Evolutionary conservation across 2,329 filamentous ascomycete species (phyloP).

Genomic region (Scopulariopsis brevicaulis): DNA sequence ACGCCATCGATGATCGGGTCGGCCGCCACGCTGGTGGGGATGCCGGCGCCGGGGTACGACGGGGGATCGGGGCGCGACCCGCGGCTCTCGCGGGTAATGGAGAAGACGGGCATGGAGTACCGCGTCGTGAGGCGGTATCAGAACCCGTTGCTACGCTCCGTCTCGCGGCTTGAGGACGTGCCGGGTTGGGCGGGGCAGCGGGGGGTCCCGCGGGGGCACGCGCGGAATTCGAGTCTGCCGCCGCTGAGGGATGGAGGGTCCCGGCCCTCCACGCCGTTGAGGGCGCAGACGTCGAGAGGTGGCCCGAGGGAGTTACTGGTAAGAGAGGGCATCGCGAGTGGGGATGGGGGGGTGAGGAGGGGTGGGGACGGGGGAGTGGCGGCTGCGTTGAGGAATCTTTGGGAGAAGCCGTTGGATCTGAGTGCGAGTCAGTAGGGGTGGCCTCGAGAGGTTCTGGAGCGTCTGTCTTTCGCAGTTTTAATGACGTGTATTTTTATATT

Average conservation of each 20-base stretch:
- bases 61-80: constrained; percentile 41
- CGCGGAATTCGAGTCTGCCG: not conserved
- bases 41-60: constrained; percentile 36
- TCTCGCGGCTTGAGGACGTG: constrained; percentile 28
- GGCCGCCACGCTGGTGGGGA: constrained; percentile 11
- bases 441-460: not conserved
- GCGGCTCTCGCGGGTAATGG: constrained; percentile 51
- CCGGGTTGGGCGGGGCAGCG: not conserved
- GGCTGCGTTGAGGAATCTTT: constrained; percentile 43
- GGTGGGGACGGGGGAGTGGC: constrained; percentile 39
- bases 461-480: not conserved
- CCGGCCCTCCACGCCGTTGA: constrained; percentile 12
- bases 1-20: not conserved
- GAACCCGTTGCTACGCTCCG: constrained; percentile 55
- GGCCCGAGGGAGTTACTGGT: constrained; percentile 6
- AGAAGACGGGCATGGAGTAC: constrained; percentile 62
- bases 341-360: constrained; percentile 9
- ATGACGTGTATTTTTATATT: not conserved
- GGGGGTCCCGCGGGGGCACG: not conserved
- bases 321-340: constrained; percentile 32
- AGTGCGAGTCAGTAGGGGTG: constrained; percentile 35
- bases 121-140: constrained; percentile 63
- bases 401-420: constrained; percentile 50
- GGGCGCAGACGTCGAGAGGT: constrained; percentile 21
- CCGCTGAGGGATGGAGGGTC: not conserved